These are phyloP conservation scores for Parmelia sp. DNA, from an alignment of 495 filamentous ascomycete species.

Conservation along the genomic window DNA sequence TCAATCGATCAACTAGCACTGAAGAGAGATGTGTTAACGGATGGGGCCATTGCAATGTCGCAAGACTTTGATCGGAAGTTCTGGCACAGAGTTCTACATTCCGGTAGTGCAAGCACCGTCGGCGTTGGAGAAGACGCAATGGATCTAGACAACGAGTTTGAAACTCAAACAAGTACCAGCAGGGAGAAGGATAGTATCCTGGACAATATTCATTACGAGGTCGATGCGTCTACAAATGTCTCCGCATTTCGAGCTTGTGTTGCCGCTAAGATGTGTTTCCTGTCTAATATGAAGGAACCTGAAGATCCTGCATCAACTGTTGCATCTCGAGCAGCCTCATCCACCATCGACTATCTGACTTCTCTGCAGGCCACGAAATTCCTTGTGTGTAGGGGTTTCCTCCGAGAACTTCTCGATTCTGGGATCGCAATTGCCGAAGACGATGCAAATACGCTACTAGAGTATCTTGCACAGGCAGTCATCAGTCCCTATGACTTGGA, in stretches of 20 bases:
- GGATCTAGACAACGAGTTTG: conserved; percentile 73
- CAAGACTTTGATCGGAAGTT: conserved; percentile 17
- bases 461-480: conserved; percentile 51
- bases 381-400: conserved; percentile 48
- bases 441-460: conserved; percentile 42
- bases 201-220: conserved; percentile 42
- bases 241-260: conserved; percentile 38
- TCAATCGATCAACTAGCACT: conserved; percentile 8
- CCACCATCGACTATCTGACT: conserved; percentile 53
- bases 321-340: conserved; percentile 13
- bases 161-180: conserved; percentile 46
- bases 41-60: conserved; percentile 17
- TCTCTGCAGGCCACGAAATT: conserved; percentile 54
- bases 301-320: conserved; percentile 1
- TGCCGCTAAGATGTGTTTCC: conserved; percentile 23
- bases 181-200: conserved; percentile 31
- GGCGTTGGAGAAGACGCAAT: conserved; percentile 50
- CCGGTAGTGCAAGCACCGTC: background rate
- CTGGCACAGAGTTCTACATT: conserved; percentile 12
- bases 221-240: conserved; percentile 39
- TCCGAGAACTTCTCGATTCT: conserved; percentile 39
- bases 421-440: conserved; percentile 31
- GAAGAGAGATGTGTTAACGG: conserved; percentile 10
- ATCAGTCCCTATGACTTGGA: conserved; percentile 58
- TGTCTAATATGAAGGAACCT: conserved; percentile 9